Evolutionary conservation across 371 early-diverging fungal species (phyloP).

Genomic region (Mortierella sp.): DNA sequence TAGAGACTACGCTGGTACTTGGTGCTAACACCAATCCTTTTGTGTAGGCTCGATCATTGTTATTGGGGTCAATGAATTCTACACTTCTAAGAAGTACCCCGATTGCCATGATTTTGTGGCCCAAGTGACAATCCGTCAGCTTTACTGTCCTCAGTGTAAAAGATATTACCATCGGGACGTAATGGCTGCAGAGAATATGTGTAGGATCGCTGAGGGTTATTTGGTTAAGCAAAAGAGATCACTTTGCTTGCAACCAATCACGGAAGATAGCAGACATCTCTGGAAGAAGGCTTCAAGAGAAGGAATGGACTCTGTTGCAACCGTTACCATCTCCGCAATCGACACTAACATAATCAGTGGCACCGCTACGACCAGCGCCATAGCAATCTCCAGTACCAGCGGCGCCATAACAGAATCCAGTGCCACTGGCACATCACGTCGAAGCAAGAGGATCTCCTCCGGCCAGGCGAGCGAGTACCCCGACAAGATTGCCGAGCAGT

Average conservation of each 20-base stretch:
- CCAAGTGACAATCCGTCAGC: conserved; percentile 1
- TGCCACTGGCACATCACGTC: too few relatives aligned
- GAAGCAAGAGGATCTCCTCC: too few relatives aligned
- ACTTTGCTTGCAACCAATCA: conserved; percentile 6
- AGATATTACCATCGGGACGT: conserved; percentile 10
- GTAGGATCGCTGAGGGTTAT: conserved; percentile 4
- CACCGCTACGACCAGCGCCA: too few relatives aligned
- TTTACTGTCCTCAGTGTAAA: conserved; percentile 8
- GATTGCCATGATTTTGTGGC: conserved; percentile 16
- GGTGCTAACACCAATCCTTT: neutral
- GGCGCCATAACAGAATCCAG: too few relatives aligned
- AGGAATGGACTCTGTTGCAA: too few relatives aligned
- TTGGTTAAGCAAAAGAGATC: conserved; percentile 7
- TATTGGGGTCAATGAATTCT: conserved; percentile 25
- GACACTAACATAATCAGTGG: too few relatives aligned
- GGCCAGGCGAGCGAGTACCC: too few relatives aligned
- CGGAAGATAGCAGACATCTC: conserved; percentile 5
- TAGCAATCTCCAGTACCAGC: too few relatives aligned
- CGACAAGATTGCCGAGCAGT: too few relatives aligned
- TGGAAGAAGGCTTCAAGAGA: too few relatives aligned
- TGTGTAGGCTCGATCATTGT: conserved; percentile 10
- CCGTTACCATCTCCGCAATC: too few relatives aligned
- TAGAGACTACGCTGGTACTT: neutral
- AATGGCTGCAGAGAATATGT: conserved; percentile 18
- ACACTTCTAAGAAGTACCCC: conserved; percentile 29